phyloP scores from a whole-genome alignment of 768 basidiomycete genomes.

The Kwoniella mangroviensis region DNA sequence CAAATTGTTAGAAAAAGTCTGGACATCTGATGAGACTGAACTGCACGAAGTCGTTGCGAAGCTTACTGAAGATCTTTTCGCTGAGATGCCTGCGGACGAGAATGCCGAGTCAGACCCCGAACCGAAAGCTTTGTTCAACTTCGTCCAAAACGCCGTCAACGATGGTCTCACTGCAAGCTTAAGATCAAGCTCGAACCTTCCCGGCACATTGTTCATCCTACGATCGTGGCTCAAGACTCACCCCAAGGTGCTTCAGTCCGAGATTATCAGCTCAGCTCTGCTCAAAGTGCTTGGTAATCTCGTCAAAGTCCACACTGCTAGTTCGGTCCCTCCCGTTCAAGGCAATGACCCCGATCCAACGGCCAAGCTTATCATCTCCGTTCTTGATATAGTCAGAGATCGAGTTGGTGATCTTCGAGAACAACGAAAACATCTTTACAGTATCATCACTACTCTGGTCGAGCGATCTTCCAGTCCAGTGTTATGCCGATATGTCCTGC shows the following conservation, averaged over 20 bases:
- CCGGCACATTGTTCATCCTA: conserved; percentile 82
- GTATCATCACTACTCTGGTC: conserved; percentile 75
- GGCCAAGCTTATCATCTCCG: conserved; percentile 67
- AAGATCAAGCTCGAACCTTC: conserved; percentile 59
- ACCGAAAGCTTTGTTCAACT: conserved; percentile 73
- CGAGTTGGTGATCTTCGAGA: conserved; percentile 84
- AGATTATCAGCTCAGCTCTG: conserved; percentile 73
- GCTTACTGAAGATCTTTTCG: conserved; percentile 78
- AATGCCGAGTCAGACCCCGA: conserved; percentile 68
- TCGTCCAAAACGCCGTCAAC: conserved; percentile 72
- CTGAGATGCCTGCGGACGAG: conserved; percentile 75
- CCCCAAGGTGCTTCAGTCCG: conserved; percentile 72
- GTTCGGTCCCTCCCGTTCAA: conserved; percentile 54
- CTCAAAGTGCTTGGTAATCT: conserved; percentile 84
- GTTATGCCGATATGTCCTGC: conserved; percentile 82
- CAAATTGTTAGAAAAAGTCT: conserved; percentile 83
- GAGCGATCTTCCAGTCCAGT: conserved; percentile 83
- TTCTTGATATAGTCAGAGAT: conserved; percentile 82
- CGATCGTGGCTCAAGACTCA: conserved; percentile 79
- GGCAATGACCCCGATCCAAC: conserved; percentile 61
- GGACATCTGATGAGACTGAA: conserved; percentile 74
- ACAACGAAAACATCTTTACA: conserved; percentile 78
- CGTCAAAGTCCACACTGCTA: conserved; percentile 80
- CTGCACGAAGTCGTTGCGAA: conserved; percentile 82
- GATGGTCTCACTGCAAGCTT: conserved; percentile 66